Evolutionary conservation across 441 rosid species (phyloP).

Genomic region (Gossypium aridum): DNA sequence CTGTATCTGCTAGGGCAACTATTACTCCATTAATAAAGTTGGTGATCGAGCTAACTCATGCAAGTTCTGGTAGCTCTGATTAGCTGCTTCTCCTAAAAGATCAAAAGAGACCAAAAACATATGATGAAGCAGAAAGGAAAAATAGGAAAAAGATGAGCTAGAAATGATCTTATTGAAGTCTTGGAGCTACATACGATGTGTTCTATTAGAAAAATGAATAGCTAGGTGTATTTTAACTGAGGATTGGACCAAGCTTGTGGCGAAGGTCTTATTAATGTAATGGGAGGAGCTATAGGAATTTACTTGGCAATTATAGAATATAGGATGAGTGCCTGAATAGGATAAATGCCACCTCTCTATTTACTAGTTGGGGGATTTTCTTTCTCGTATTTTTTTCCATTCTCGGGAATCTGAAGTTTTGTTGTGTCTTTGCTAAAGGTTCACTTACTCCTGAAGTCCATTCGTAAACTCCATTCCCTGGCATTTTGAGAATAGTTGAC

Average conservation of each 20-base stretch:
- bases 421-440: not conserved
- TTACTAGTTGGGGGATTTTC: not conserved
- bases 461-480: not conserved
- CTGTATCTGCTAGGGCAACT: not conserved
- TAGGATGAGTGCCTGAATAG: not conserved
- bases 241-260: not conserved
- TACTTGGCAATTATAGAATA: not conserved
- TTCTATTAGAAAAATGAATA: not conserved
- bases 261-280: not conserved
- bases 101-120: not conserved
- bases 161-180: not conserved
- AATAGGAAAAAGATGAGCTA: not conserved
- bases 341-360: not conserved
- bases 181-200: not conserved
- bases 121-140: not conserved
- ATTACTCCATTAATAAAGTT: not conserved
- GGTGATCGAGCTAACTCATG: not conserved
- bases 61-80: not conserved
- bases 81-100: not conserved
- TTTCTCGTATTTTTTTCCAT: not conserved
- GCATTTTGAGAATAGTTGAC: constrained; percentile 3
- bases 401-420: not conserved
- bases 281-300: not conserved
- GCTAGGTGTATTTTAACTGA: not conserved
- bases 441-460: not conserved